These are phyloP conservation scores for Rhynchospora pubera DNA, from an alignment of 176 grass and related monocot species.

Conservation along the genomic window DNA sequence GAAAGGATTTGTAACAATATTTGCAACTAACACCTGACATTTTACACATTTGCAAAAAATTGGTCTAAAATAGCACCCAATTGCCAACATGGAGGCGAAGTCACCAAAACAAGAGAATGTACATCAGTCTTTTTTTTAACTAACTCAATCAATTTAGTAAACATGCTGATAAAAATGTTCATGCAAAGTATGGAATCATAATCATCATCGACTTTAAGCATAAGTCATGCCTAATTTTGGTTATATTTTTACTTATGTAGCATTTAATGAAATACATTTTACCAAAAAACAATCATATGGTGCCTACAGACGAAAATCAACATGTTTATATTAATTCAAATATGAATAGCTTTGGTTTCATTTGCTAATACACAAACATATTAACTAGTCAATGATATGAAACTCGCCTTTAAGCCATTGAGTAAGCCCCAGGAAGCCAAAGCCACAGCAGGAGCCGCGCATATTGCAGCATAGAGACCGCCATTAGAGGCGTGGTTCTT, in stretches of 20 bases:
- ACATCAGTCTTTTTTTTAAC: too few relatives aligned
- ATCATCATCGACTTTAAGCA: background rate
- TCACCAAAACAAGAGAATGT: background rate
- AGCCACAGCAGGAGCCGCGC: slow-evolving; percentile 48
- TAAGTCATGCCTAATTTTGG: background rate
- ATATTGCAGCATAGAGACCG: slow-evolving; percentile 67
- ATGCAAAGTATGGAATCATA: background rate
- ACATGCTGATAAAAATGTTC: background rate
- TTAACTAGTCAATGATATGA: background rate
- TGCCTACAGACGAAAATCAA: background rate
- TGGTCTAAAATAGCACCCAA: background rate
- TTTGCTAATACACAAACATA: background rate
- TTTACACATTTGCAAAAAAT: background rate
- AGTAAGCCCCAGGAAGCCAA: slow-evolving; percentile 80
- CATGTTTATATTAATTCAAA: background rate
- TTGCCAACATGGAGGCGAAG: background rate
- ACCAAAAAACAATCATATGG: background rate
- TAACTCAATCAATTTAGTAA: background rate
- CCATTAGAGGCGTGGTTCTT: slow-evolving; percentile 69
- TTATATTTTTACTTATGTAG: background rate
- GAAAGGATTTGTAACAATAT: background rate
- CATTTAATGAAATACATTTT: background rate
- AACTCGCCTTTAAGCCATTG: slow-evolving; percentile 75
- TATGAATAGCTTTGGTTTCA: background rate
- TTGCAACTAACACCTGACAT: background rate